A percentile compares a stretch with the other conserved stretches of the same genome.
These are phyloP conservation scores for Aspergillus sp. DNA, from an alignment of 2,329 filamentous ascomycete species.

Conservation along the genomic window DNA sequence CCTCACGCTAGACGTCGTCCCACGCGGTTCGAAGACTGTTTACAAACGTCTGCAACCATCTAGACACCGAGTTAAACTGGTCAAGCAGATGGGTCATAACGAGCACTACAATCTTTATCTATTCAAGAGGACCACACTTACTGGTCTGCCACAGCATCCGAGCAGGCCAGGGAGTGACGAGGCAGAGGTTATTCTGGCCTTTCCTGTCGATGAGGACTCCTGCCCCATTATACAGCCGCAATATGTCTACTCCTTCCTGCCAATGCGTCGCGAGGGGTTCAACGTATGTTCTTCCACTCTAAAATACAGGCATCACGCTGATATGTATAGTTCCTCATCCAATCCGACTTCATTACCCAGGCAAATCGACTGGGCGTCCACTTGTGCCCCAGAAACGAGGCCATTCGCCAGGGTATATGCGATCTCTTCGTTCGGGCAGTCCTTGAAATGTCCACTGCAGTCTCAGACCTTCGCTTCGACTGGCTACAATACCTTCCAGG, in stretches of 20 bases:
- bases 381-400: background rate
- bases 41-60: background rate
- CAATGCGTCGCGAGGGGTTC: slow-evolving; percentile 45
- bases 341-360: slow-evolving; percentile 10
- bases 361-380: slow-evolving; percentile 6
- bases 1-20: slow-evolving; percentile 21
- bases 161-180: slow-evolving; percentile 2
- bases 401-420: background rate
- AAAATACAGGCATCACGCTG: background rate
- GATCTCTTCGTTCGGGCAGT: background rate
- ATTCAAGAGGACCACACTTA: slow-evolving; percentile 27
- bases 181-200: slow-evolving; percentile 47
- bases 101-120: slow-evolving; percentile 22
- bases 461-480: background rate
- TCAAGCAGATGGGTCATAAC: background rate
- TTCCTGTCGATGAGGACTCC: slow-evolving; percentile 39
- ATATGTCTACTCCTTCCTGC: slow-evolving; percentile 49
- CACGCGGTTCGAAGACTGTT: slow-evolving; percentile 1
- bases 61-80: background rate
- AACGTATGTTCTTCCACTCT: slow-evolving; percentile 30
- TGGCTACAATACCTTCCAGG: slow-evolving; percentile 6
- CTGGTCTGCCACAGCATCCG: slow-evolving; percentile 7
- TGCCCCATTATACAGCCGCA: slow-evolving; percentile 42
- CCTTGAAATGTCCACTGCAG: background rate
- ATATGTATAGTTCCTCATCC: slow-evolving; percentile 5